Evolutionary conservation across 2,329 filamentous ascomycete species (phyloP), one percentile per base, ranked within the genome.

Genomic region (Cladosporium halotolerans): DNA sequence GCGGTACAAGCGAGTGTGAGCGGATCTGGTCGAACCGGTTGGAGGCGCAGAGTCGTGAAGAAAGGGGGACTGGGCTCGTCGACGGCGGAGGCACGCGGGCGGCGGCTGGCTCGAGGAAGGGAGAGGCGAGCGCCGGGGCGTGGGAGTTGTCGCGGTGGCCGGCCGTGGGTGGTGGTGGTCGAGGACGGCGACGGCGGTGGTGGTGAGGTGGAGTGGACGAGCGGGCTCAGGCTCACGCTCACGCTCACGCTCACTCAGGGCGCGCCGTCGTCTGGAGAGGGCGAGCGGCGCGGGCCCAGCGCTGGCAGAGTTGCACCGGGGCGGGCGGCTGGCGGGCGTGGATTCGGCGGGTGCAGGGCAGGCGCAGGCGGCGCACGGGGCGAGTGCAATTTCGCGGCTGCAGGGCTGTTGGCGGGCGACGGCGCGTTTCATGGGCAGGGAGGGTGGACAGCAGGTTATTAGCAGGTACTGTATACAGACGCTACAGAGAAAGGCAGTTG

Each of bases 11-110:
- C 48, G 48, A 51, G 39, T 51, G 48, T 51, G 48, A 39, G 41
- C 48, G 48, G 48, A 43, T 51, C 48, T 49, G 46, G 38, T 19
- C 28, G 46, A 49, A 49, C 46, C 46, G 46, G 46, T 49, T 31
- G 46, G 46, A 49, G 38, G 33, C 6, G 48, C 36, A 42, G 39
- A 50, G 47, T 38, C 47, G 46, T 39, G 39, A 39, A 32, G 48
- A 51, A 44, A 51, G 48, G 48, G 48, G 48, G 23, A 40, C 40
- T 39, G 33, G 48, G 44, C 32, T 44, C 40, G 48, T 44, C 48
- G 40, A 32, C 14, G 48, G 48, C 48, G 48, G 48, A 40, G 47
- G 47, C 47, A 40, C 39, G 19, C 14, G 42, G 13, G 10, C 16
- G 34, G 34, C 34, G 34, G 34, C 23, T 28, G 23, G 23, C 23